Base-by-base conservation (phyloP, 208 protist species). In the Wallacemonas sp. region DNA sequence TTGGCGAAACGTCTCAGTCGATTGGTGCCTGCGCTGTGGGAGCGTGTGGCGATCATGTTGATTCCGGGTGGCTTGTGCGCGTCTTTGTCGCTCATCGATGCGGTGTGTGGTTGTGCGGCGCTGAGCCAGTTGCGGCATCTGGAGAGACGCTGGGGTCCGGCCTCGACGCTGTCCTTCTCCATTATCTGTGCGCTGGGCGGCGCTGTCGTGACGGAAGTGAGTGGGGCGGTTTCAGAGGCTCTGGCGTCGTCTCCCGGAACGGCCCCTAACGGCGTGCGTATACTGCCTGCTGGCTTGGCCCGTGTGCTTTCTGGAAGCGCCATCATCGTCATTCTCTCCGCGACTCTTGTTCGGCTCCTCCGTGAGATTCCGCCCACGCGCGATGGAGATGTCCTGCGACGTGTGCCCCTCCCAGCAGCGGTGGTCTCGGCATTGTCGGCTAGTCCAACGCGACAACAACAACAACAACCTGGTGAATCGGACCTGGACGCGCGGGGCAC, bases 91-190 rank as follows among this genome's bases (percentile, higher is more conserved):
- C 15, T 58, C 2, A 3, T 39, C 28, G 51, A 58, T 31, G 30
- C 51, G 12, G 28, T 39, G 12, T 58, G 51, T 58, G 51, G 30
- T 9, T 38, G 24, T n/a, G 28, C 8, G 36, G 15, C 88, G 31
- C 42, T 86, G 11, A 74, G 74, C 39, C 75, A 86, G 47, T 82
- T 84, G 71, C 79, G 82, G 38, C 64, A 59, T 11, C 73, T 92
- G 24, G 82, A 92, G 69, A 79, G 82, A 4, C 82, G 80, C 15
- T 92, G 86, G 83, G 86, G 86, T 19, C 79, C 82, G 12, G 68
- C 70, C 53, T 56, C 66, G 14, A 83, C 76, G 53, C 72, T 92
- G 11, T 46, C 80, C 22, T 92, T 89, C 53, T 33, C 87, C 8
- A 55, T 92, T 39, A 66, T 53, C 6, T 62, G 80, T 19, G 72